Evolutionary conservation across 176 grass and related monocot genomes (phyloP).

Genomic region (Elymus sibiricus): DNA sequence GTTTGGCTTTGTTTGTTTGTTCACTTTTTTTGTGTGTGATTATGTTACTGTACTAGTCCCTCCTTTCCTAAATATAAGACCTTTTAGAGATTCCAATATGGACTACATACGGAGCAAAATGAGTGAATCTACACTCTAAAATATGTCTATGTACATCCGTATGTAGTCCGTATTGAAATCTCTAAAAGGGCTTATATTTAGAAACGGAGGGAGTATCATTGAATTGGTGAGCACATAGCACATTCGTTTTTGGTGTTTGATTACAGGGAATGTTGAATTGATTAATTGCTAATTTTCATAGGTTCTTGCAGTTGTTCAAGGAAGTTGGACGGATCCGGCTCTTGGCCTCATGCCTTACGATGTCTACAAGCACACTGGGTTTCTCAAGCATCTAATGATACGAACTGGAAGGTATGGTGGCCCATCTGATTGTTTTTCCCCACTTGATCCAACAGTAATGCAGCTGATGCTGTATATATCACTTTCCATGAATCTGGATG

Average conservation of each 20-base stretch:
- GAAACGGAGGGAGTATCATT: no score
- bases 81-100: no score
- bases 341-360: slow-evolving; percentile 68
- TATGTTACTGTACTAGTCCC: background rate
- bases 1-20: background rate
- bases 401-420: slow-evolving; percentile 77
- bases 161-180: no score
- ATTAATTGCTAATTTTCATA: slow-evolving; percentile 67
- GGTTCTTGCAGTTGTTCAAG: slow-evolving; percentile 99
- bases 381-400: slow-evolving; percentile 95
- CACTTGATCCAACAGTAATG: background rate
- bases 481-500: background rate
- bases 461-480: background rate
- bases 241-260: slow-evolving; percentile 1
- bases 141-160: no score
- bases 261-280: slow-evolving; percentile 37
- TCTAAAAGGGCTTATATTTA: no score
- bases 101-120: no score
- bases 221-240: background rate
- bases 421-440: background rate
- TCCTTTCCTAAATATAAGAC: no score
- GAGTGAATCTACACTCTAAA: no score
- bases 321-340: slow-evolving; percentile 70
- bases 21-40: background rate
- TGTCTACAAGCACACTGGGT: slow-evolving; percentile 66